phyloP scores from a whole-genome alignment of 2,329 filamentous ascomycete genomes.

The Podosphaera fusca region DNA sequence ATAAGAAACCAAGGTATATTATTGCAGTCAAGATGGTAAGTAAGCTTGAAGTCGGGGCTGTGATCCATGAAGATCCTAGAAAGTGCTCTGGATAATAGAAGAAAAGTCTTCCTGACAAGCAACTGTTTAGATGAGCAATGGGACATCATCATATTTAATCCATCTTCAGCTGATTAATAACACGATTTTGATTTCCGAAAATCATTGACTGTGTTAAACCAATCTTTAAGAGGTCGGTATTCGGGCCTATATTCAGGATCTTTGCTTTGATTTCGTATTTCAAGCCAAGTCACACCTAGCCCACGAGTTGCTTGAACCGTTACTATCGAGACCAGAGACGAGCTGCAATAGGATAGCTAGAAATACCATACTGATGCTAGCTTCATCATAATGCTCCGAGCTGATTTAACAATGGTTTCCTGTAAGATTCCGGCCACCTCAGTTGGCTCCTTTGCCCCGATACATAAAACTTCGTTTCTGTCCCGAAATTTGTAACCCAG shows the following conservation, averaged over 20 bases:
- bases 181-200: conserved; percentile 7
- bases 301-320: conserved; percentile 12
- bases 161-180: conserved; percentile 7
- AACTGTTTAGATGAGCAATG: conserved; percentile 12
- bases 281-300: conserved; percentile 9
- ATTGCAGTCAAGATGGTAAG: conserved; percentile 10
- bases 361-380: conserved; percentile 3
- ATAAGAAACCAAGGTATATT: conserved; percentile 13
- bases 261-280: conserved; percentile 8
- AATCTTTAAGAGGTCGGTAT: background rate
- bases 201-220: conserved; percentile 2
- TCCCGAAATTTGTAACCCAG: no score
- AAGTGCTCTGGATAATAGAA: conserved; percentile 9
- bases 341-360: conserved; percentile 6
- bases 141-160: conserved; percentile 11
- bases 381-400: no score
- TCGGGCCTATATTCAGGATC: conserved; percentile 8
- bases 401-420: no score
- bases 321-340: conserved; percentile 9
- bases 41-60: conserved; percentile 9
- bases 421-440: no score
- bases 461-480: no score
- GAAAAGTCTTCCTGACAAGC: conserved; percentile 10
- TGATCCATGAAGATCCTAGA: conserved; percentile 5
- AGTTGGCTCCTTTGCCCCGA: no score